These are phyloP conservation scores for Aphanomyces invadans DNA, from an alignment of 352 stramenopile genomes.

Conservation along the genomic window DNA sequence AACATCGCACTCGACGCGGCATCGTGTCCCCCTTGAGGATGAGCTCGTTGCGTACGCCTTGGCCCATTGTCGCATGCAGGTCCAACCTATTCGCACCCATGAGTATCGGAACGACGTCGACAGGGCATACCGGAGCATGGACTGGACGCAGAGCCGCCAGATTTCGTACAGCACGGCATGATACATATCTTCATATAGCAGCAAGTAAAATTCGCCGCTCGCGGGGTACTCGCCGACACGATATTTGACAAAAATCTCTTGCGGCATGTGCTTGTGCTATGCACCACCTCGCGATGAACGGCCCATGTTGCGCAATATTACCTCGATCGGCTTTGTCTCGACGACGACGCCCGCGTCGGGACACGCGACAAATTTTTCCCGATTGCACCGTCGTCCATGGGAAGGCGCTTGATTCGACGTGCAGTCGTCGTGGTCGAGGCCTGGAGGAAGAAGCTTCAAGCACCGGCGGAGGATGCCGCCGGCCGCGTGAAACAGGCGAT, in stretches of 20 bases:
- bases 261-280: slow-evolving; percentile 23
- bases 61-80: slow-evolving; percentile 77
- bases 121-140: slow-evolving; percentile 37
- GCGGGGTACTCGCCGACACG: slow-evolving; percentile 74
- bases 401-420: not conserved
- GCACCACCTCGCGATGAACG: slow-evolving; percentile 4
- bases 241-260: slow-evolving; percentile 82
- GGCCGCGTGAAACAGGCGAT: slow-evolving; percentile 54
- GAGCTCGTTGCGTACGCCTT: slow-evolving; percentile 78
- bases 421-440: slow-evolving; percentile 25
- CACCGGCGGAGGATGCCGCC: slow-evolving; percentile 51
- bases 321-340: slow-evolving; percentile 28
- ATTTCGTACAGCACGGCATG: slow-evolving; percentile 70
- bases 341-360: slow-evolving; percentile 61
- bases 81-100: slow-evolving; percentile 60
- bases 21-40: slow-evolving; percentile 80
- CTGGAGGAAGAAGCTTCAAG: slow-evolving; percentile 33
- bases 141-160: slow-evolving; percentile 75
- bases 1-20: slow-evolving; percentile 40
- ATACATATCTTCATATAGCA: slow-evolving; percentile 85
- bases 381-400: not conserved
- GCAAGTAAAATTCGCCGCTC: slow-evolving; percentile 85
- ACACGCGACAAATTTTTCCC: slow-evolving; percentile 51
- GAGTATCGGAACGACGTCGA: no score
- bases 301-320: no score